Evolutionary conservation across 2,329 filamentous ascomycete genomes (phyloP).

Genomic region (Stachybotrys echinatus): DNA sequence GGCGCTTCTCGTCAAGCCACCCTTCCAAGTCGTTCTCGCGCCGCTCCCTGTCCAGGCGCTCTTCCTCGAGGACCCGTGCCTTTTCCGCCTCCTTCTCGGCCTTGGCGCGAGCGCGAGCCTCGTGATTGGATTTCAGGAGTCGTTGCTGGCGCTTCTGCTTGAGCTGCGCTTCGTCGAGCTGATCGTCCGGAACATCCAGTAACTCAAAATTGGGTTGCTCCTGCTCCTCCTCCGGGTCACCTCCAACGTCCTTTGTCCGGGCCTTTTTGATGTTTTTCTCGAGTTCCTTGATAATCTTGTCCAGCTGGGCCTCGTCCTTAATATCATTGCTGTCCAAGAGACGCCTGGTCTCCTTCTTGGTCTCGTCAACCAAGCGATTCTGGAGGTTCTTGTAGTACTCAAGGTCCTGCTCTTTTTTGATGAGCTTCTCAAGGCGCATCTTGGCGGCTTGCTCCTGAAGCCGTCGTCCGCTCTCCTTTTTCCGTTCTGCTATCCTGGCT

Average conservation of each 20-base stretch:
- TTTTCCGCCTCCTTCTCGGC: slow-evolving; percentile 93
- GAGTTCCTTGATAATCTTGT: slow-evolving; percentile 79
- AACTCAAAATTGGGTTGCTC: slow-evolving; percentile 83
- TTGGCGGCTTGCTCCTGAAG: slow-evolving; percentile 95
- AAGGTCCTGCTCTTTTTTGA: slow-evolving; percentile 91
- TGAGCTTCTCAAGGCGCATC: slow-evolving; percentile 91
- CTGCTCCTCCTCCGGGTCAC: slow-evolving; percentile 71
- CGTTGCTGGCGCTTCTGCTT: slow-evolving; percentile 93
- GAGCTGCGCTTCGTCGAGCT: slow-evolving; percentile 84
- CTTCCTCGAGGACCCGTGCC: slow-evolving; percentile 75
- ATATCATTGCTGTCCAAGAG: slow-evolving; percentile 87
- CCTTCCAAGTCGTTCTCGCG: slow-evolving; percentile 77
- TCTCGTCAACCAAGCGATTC: slow-evolving; percentile 62
- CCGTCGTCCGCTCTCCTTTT: slow-evolving; percentile 87
- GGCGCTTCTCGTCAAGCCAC: slow-evolving; percentile 80
- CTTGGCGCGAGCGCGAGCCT: slow-evolving; percentile 89
- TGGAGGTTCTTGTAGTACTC: slow-evolving; percentile 91
- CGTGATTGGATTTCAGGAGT: slow-evolving; percentile 89
- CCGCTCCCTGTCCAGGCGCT: slow-evolving; percentile 76
- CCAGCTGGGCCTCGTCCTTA: slow-evolving; percentile 82
- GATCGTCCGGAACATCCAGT: slow-evolving; percentile 82
- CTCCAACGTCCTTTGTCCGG: slow-evolving; percentile 87
- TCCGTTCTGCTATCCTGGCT: slow-evolving; percentile 82
- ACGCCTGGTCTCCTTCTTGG: slow-evolving; percentile 85
- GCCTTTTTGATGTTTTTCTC: slow-evolving; percentile 87